phyloP scores from a whole-genome alignment of 2,329 filamentous ascomycete genomes.

The Trichoderma polysporum region DNA sequence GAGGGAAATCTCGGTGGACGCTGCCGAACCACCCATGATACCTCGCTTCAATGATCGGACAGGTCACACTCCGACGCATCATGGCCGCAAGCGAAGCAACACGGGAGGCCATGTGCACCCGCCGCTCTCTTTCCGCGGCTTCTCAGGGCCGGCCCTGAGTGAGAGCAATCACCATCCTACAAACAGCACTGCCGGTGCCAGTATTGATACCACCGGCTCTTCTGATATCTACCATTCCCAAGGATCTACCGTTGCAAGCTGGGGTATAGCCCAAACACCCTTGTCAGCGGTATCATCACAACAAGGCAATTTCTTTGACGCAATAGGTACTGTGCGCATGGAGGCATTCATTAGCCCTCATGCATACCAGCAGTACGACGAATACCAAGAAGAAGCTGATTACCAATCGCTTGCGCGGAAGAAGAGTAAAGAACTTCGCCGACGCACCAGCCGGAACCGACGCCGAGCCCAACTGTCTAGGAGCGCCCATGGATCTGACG shows the following conservation, averaged over 20 bases:
- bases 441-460: conserved; percentile 54
- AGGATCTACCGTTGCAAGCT: conserved; percentile 46
- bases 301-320: conserved; percentile 72
- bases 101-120: conserved; percentile 74
- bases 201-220: conserved; percentile 57
- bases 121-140: conserved; percentile 73
- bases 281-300: conserved; percentile 54
- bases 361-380: conserved; percentile 48
- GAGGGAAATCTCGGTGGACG: conserved; percentile 54
- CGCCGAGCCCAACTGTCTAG: conserved; percentile 48
- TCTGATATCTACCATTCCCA: conserved; percentile 61
- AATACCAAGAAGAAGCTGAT: conserved; percentile 51
- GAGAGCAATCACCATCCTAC: conserved; percentile 47
- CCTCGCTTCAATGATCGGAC: conserved; percentile 65
- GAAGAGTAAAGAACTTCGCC: conserved; percentile 55
- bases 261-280: conserved; percentile 49
- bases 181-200: conserved; percentile 59
- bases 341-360: conserved; percentile 85
- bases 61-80: conserved; percentile 45
- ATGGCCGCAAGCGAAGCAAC: conserved; percentile 85
- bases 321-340: conserved; percentile 90
- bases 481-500: conserved; percentile 48
- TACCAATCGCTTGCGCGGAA: conserved; percentile 48
- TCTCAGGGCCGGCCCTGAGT: conserved; percentile 57
- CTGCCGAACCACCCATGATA: conserved; percentile 70